Evolutionary conservation across 2,329 filamentous ascomycete species (phyloP).

Genomic region (Cucurbitaria berberidis): DNA sequence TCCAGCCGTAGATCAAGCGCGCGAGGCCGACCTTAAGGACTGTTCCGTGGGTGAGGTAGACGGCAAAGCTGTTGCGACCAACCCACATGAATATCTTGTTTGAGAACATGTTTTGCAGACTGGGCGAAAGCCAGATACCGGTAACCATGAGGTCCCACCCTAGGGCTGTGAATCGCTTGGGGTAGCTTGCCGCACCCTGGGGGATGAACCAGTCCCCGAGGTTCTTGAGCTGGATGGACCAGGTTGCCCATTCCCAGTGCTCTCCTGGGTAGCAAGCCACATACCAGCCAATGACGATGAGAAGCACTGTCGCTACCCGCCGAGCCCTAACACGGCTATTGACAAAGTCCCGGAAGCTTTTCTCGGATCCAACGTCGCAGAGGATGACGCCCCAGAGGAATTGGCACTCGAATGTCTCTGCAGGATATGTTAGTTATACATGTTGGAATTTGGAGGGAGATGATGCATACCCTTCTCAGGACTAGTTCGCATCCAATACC

Average conservation of each 20-base stretch:
- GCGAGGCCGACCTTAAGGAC: constrained; percentile 59
- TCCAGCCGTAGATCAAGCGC: constrained; percentile 61
- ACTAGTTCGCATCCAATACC: constrained; percentile 57
- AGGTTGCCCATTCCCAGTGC: constrained; percentile 56
- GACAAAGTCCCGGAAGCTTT: constrained; percentile 55
- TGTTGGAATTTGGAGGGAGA: background rate
- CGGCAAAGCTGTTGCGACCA: constrained; percentile 62
- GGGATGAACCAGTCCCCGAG: constrained; percentile 56
- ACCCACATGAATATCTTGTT: constrained; percentile 60
- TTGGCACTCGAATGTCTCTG: constrained; percentile 62
- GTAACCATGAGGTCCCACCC: constrained; percentile 58
- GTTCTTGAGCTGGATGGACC: constrained; percentile 55
- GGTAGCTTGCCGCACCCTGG: constrained; percentile 52
- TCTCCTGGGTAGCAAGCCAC: constrained; percentile 59
- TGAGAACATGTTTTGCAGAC: constrained; percentile 57
- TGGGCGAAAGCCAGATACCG: constrained; percentile 59
- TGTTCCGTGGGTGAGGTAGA: constrained; percentile 62
- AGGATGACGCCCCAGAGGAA: constrained; percentile 60
- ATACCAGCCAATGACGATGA: constrained; percentile 55
- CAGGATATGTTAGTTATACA: constrained; percentile 11
- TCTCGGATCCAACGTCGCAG: constrained; percentile 58
- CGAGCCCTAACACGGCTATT: constrained; percentile 46
- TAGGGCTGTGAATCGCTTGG: constrained; percentile 53
- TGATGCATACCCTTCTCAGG: constrained; percentile 53
- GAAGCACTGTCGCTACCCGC: constrained; percentile 46